Percentiles rank a stretch among this genome's conserved stretches.
phyloP scores from a whole-genome alignment of 441 rosid genomes.

The Francoa sonchifolia region DNA sequence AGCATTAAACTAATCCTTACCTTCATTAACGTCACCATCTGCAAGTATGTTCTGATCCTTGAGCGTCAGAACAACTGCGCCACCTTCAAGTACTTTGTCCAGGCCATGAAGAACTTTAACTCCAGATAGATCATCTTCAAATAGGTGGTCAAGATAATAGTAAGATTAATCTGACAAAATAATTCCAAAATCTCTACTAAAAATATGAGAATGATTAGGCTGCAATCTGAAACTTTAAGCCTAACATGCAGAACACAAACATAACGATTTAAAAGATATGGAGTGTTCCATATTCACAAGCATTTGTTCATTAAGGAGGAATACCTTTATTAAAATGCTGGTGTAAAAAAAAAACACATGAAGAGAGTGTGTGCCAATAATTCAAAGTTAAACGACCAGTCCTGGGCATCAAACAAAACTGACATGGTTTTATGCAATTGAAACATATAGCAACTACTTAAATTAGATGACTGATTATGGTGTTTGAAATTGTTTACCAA shows the following conservation, averaged over 20 bases:
- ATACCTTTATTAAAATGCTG: too few species aligned
- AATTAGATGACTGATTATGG: too few species aligned
- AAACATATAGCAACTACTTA: too few species aligned
- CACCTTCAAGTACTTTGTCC: conserved; percentile 90
- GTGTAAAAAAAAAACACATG: too few species aligned
- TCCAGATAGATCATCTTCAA: conserved; percentile 69
- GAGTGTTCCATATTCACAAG: background rate
- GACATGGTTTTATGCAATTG: too few species aligned
- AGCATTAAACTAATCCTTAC: conserved; percentile 26
- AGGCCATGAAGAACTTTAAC: conserved; percentile 85
- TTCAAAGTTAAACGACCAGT: too few species aligned
- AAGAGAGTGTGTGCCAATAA: too few species aligned
- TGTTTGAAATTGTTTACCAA: too few species aligned
- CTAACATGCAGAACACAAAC: background rate
- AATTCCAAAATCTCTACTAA: conserved; percentile 8
- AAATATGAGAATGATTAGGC: conserved; percentile 7
- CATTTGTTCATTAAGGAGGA: too few species aligned
- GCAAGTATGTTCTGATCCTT: conserved; percentile 88
- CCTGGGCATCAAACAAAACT: too few species aligned
- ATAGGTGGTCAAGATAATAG: conserved; percentile 11
- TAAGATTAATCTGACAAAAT: conserved; percentile 6
- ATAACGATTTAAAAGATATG: too few species aligned
- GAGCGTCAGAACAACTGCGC: conserved; percentile 92
- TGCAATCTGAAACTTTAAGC: conserved; percentile 4
- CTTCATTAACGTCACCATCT: conserved; percentile 74